A percentile compares a stretch with the other conserved stretches of the same genome.
Conservation (phyloP, 1,139 yeast genomes). For the Candida dubliniensis region DNA sequence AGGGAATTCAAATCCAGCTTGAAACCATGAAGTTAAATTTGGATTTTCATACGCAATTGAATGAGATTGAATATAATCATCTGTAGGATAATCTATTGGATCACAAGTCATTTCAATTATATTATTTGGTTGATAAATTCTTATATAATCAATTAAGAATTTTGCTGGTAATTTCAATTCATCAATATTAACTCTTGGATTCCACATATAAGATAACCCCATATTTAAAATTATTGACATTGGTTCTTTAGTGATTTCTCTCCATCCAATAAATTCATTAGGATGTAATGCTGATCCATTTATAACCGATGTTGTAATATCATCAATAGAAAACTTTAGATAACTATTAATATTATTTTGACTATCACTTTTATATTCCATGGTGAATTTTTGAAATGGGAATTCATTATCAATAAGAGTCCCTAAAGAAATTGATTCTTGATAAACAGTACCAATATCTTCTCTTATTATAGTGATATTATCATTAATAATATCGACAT, state of each 20-base stretch:
- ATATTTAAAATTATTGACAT: conserved; percentile 30
- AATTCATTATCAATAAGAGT: conserved; percentile 25
- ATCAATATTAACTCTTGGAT: conserved; percentile 22
- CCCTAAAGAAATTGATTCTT: conserved; percentile 31
- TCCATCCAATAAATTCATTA: conserved; percentile 26
- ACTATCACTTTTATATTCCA: conserved; percentile 24
- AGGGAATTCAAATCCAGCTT: conserved; percentile 27
- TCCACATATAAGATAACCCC: conserved; percentile 30
- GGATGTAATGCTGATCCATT: conserved; percentile 30
- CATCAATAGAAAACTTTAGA: conserved; percentile 25
- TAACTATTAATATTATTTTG: conserved; percentile 21
- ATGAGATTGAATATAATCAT: conserved; percentile 26
- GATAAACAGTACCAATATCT: conserved; percentile 32
- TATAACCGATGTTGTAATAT: conserved; percentile 21
- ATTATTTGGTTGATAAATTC: conserved; percentile 28
- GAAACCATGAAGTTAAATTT: conserved; percentile 26
- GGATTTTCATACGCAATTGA: conserved; percentile 23
- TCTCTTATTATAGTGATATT: conserved; percentile 26
- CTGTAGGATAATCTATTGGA: conserved; percentile 28
- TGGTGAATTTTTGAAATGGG: conserved; percentile 24
- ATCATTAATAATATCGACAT: conserved; percentile 20
- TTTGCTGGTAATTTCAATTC: conserved; percentile 26
- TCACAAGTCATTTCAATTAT: conserved; percentile 27
- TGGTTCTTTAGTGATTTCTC: conserved; percentile 30
- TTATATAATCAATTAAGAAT: conserved; percentile 28